A percentile compares a stretch with the other conserved stretches of the same genome.
Evolutionary conservation across 129 eudicot genomes (phyloP).

Genomic region (Calendula officinalis): DNA sequence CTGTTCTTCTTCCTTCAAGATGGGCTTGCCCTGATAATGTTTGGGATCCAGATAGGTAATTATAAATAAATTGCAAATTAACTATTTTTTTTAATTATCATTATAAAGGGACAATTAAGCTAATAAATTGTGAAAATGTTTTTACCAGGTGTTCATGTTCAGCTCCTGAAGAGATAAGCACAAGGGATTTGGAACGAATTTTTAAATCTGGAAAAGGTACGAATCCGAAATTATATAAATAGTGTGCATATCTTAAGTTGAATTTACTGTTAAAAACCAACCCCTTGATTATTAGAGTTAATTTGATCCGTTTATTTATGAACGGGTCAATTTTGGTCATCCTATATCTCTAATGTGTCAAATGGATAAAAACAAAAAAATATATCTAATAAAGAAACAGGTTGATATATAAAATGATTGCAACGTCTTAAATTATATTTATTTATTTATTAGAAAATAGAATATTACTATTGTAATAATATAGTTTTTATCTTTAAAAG

Average conservation of each 20-base stretch:
- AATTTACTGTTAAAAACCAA: neutral
- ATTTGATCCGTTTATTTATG: neutral
- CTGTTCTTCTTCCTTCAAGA: constrained; percentile 72
- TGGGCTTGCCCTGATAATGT: constrained; percentile 76
- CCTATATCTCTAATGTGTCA: neutral
- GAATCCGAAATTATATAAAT: too few species aligned
- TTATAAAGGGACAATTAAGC: neutral
- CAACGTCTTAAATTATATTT: too few species aligned
- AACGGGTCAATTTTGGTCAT: neutral
- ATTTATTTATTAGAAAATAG: neutral
- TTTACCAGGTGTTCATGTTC: constrained; percentile 68
- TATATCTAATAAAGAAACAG: too few species aligned
- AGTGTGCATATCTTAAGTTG: too few species aligned
- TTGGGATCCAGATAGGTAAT: constrained; percentile 76
- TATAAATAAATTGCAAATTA: neutral
- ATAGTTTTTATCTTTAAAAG: neutral
- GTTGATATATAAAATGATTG: too few species aligned
- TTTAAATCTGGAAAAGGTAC: constrained; percentile 48
- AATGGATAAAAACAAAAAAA: too few species aligned
- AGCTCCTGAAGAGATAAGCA: constrained; percentile 59
- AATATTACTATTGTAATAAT: too few species aligned
- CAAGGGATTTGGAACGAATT: constrained; percentile 52
- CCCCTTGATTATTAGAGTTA: neutral
- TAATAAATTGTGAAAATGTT: neutral
- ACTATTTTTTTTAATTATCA: neutral